Evolutionary conservation across 441 rosid genomes (phyloP).

Genomic region (California macrophylla): DNA sequence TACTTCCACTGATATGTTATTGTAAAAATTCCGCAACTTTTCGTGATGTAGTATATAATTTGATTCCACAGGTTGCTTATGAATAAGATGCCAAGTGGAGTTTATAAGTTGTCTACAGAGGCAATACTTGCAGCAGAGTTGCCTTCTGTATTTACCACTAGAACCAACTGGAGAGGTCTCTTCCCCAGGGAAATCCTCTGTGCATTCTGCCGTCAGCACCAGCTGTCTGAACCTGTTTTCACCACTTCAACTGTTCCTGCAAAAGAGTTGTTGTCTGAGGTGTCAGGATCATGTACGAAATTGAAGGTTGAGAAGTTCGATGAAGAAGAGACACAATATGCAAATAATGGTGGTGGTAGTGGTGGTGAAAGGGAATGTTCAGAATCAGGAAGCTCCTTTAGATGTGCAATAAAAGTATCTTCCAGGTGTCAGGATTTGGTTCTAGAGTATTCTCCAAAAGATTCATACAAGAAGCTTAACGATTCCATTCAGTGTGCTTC

Average conservation of each 20-base stretch:
- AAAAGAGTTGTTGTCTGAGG: slow-evolving; percentile 34
- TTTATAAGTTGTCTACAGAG: slow-evolving; percentile 70
- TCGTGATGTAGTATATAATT: background rate
- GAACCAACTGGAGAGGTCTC: slow-evolving; percentile 77
- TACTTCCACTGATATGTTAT: background rate
- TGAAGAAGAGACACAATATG: slow-evolving; percentile 23
- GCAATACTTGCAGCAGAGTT: slow-evolving; percentile 62
- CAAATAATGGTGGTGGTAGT: slow-evolving; percentile 27
- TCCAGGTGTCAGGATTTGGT: slow-evolving; percentile 56
- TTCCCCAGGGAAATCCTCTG: slow-evolving; percentile 67
- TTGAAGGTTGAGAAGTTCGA: slow-evolving; percentile 32
- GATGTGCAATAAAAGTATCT: slow-evolving; percentile 58
- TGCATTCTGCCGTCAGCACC: slow-evolving; percentile 76
- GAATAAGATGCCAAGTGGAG: slow-evolving; percentile 63
- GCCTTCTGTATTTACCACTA: slow-evolving; percentile 57
- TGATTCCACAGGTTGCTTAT: slow-evolving; percentile 6
- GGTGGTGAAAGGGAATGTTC: slow-evolving; percentile 23
- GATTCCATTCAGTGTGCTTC: slow-evolving; percentile 70
- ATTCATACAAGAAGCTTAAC: slow-evolving; percentile 52
- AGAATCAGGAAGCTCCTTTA: slow-evolving; percentile 33
- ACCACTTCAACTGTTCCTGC: slow-evolving; percentile 29
- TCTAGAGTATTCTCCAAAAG: slow-evolving; percentile 53
- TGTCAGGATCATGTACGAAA: slow-evolving; percentile 46
- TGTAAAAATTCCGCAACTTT: background rate
- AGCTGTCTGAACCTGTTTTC: slow-evolving; percentile 71